Evolutionary conservation across 2,329 filamentous ascomycete genomes (phyloP).

Genomic region (Periconia sp.): DNA sequence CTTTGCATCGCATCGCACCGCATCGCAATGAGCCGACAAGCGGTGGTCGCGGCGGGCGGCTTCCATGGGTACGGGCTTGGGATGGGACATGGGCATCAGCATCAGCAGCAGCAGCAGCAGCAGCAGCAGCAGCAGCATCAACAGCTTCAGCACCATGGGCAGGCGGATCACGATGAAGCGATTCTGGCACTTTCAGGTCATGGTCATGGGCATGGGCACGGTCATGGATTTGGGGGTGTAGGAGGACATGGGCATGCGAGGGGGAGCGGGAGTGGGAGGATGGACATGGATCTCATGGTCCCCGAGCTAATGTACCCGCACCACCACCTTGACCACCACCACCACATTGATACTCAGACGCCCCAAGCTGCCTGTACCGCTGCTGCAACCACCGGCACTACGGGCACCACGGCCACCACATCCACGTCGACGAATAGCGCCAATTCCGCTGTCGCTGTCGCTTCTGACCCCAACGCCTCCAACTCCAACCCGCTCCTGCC

Average conservation of each 20-base stretch:
- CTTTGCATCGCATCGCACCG: slow-evolving; percentile 36
- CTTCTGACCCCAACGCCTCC: too few relatives aligned
- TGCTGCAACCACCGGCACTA: too few relatives aligned
- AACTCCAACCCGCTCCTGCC: too few relatives aligned
- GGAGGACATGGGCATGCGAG: slow-evolving; percentile 16
- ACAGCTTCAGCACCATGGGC: too few relatives aligned
- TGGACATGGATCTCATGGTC: slow-evolving; percentile 25
- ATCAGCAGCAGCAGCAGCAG: neutral
- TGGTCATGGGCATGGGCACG: neutral
- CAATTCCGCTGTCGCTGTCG: too few relatives aligned
- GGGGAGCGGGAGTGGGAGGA: slow-evolving; percentile 11
- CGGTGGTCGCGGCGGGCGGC: slow-evolving; percentile 26
- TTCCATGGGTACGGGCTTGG: slow-evolving; percentile 21
- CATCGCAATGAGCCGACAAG: slow-evolving; percentile 32
- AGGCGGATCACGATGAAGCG: too few relatives aligned
- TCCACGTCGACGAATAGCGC: too few relatives aligned
- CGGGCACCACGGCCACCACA: neutral
- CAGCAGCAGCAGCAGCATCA: neutral
- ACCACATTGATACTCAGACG: neutral
- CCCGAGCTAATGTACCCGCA: slow-evolving; percentile 32
- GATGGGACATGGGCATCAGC: slow-evolving; percentile 2
- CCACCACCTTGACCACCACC: slow-evolving; percentile 34
- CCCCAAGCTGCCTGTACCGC: too few relatives aligned
- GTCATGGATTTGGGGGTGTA: neutral
- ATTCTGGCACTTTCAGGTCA: too few relatives aligned